Base-by-base conservation (phyloP, 768 basidiomycete genomes). In the Mycena floridula region DNA sequence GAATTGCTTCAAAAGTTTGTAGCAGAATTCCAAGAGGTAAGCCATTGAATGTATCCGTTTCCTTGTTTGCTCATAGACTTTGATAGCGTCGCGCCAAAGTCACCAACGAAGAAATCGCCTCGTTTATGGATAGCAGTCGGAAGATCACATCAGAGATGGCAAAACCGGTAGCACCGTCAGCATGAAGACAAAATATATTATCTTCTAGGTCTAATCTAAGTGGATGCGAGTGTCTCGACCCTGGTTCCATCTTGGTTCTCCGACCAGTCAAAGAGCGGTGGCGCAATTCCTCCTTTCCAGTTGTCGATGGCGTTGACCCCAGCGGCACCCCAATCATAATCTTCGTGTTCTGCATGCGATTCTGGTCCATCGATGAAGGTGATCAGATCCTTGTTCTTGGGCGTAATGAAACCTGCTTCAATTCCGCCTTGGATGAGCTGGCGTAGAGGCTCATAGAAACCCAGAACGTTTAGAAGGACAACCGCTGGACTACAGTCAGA, bases 361-460 rank as follows among this genome's bases (percentile, higher is more conserved):
- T 66, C 51, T 3, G 87, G 87, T 0, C 84, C 84, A 37, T 96
- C 85, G 9, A 96, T 76, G 46, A 95, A 85, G 16, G 74, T 57
- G 26, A 93, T 66, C 25, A 97, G 70, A 11, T 62, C 55, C 45
- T 79, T 73, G 56, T 82, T 89, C 16, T 60, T 51, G 1, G 77
- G 67, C 23, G 67, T 61, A 61, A 98, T 92, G 65, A 89, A 95
- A 3, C 88, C 89, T 12, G 77, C 76, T 21, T 72, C 60, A 42
- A 89, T 63, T 9, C 82, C 81, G 39, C 70, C 77, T 46, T 76
- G 64, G 55, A 97, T 78, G 42, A 95, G 76, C 7, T 73, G 65
- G 18, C 84, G 79, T n/a, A 99, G 69, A 1, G 92, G 83, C 21
- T 89, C 76, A 64, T 80, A 99, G 68, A 85, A 96, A 0, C 74